These are phyloP conservation scores for Euphorbia schlechtendalii DNA, from an alignment of 441 rosid species.

Conservation along the genomic window DNA sequence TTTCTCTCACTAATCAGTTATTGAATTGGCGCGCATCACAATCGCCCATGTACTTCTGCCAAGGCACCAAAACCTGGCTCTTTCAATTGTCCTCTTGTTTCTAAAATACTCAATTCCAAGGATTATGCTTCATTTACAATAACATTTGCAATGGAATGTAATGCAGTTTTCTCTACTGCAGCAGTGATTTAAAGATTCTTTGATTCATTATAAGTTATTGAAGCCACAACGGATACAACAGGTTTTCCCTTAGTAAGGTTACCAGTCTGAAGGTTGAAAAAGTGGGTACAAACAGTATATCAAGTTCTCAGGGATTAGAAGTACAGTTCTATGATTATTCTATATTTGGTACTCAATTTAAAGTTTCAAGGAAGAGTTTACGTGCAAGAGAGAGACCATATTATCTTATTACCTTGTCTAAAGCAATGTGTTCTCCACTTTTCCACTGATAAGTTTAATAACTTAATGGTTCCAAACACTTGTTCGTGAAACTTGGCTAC, in stretches of 20 bases:
- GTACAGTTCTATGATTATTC: background rate
- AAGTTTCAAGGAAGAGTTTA: background rate
- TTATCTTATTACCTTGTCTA: slow-evolving; percentile 62
- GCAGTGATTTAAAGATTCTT: slow-evolving; percentile 79
- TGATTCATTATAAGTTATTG: slow-evolving; percentile 46
- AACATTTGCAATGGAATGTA: slow-evolving; percentile 88
- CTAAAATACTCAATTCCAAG: slow-evolving; percentile 49
- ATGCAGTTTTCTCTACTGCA: slow-evolving; percentile 85
- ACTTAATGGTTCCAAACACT: too few relatives aligned
- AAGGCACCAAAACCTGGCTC: slow-evolving; percentile 94
- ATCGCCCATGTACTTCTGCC: slow-evolving; percentile 77
- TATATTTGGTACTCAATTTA: background rate
- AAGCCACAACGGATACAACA: slow-evolving; percentile 61
- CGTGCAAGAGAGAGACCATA: slow-evolving; percentile 1
- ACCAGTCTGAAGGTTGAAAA: slow-evolving; percentile 55
- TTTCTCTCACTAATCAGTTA: too few relatives aligned
- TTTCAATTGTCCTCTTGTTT: slow-evolving; percentile 75
- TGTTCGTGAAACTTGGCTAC: too few relatives aligned
- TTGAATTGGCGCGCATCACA: too few relatives aligned
- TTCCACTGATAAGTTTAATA: too few relatives aligned
- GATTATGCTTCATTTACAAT: slow-evolving; percentile 60
- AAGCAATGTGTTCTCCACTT: too few relatives aligned
- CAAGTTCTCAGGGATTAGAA: slow-evolving; percentile 1
- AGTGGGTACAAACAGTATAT: too few relatives aligned
- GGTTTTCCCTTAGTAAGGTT: slow-evolving; percentile 94